Conservation (phyloP, 2,329 filamentous ascomycete genomes). For the Epichloe festucae region DNA sequence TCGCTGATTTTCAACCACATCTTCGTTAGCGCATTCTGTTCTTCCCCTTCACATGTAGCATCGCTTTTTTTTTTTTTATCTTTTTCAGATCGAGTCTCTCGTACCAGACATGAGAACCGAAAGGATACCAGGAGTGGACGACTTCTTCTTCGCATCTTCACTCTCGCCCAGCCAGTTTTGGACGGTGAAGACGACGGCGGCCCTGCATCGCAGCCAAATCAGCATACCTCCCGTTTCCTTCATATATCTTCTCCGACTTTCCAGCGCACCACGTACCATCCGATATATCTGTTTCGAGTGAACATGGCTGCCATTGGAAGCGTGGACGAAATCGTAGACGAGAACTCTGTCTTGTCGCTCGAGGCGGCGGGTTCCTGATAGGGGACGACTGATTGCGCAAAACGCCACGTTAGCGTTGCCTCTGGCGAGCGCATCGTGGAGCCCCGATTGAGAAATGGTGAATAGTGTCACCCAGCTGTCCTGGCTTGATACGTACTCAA, state of each 20-base stretch:
- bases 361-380: slow-evolving; percentile 65
- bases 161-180: slow-evolving; percentile 71
- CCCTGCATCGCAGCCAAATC: slow-evolving; percentile 32
- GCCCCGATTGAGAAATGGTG: not conserved
- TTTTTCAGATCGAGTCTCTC: slow-evolving; percentile 12
- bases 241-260: not conserved
- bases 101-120: slow-evolving; percentile 67
- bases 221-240: not conserved
- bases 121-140: slow-evolving; percentile 56
- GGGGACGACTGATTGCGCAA: slow-evolving; percentile 51
- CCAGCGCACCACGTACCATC: slow-evolving; percentile 35
- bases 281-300: slow-evolving; percentile 71
- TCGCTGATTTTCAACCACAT: slow-evolving; percentile 28
- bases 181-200: slow-evolving; percentile 58
- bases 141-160: slow-evolving; percentile 48
- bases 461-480: not conserved
- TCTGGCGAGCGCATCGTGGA: not conserved
- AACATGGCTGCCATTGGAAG: slow-evolving; percentile 96
- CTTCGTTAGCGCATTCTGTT: not conserved
- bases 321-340: slow-evolving; percentile 59
- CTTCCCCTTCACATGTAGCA: not conserved
- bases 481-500: slow-evolving; percentile 23
- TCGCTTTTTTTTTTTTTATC: no score
- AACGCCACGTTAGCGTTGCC: not conserved
- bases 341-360: slow-evolving; percentile 53